Percentiles rank a stretch among this genome's conserved stretches.
phyloP scores from a whole-genome alignment of 371 early-diverging fungal genomes.

The Mucor velutinosus region DNA sequence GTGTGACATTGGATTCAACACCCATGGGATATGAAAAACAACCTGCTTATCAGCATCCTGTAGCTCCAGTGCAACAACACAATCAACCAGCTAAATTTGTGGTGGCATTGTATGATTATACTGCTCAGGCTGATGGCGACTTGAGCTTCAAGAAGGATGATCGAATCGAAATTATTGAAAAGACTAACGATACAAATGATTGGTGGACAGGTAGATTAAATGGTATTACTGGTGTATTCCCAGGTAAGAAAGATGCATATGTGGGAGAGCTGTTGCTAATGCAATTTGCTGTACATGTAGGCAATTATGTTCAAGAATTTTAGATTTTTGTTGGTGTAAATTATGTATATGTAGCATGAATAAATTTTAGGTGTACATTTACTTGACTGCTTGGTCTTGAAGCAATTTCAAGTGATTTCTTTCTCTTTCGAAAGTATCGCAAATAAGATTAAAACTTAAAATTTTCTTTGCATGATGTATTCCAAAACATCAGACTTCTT shows the following conservation, averaged over 20 bases:
- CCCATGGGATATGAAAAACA: conserved; percentile 3
- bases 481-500: too few relatives aligned
- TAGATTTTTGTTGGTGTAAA: neutral
- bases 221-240: conserved; percentile 69
- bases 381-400: too few relatives aligned
- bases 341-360: neutral
- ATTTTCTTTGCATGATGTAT: too few relatives aligned
- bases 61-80: neutral
- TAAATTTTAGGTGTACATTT: neutral
- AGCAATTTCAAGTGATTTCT: too few relatives aligned
- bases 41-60: conserved; percentile 2
- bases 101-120: conserved; percentile 74
- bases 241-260: conserved; percentile 48
- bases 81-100: conserved; percentile 21
- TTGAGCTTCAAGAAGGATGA: conserved; percentile 70
- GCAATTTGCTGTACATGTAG: conserved; percentile 3
- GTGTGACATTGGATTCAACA: neutral
- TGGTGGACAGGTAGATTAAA: conserved; percentile 80
- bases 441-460: too few relatives aligned
- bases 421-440: too few relatives aligned
- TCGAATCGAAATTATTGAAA: conserved; percentile 65
- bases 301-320: conserved; percentile 35
- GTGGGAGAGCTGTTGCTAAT: neutral
- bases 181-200: conserved; percentile 60
- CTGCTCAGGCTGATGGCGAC: conserved; percentile 72